Conservation (phyloP, 306 rosid species). For the Pyrus betulifolia region DNA sequence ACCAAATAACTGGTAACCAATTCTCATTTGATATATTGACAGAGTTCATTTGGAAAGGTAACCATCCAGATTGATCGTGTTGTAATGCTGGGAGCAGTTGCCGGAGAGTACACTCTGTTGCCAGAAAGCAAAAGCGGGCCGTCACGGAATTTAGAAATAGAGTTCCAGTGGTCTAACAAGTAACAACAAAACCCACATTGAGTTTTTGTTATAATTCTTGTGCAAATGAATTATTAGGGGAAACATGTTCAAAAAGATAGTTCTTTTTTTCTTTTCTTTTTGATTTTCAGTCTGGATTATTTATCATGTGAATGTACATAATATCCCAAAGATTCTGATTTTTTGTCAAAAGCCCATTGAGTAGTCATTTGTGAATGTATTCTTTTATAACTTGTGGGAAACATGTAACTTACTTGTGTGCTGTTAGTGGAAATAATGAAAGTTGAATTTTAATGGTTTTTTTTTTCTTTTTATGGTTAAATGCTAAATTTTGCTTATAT, state of each 20-base stretch:
- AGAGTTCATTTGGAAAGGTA: conserved; percentile 96
- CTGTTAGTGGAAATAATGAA: conserved; percentile 5
- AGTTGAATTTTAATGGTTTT: too few species aligned
- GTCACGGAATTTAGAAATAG: conserved; percentile 85
- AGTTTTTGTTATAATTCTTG: conserved; percentile 9
- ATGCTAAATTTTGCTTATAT: too few species aligned
- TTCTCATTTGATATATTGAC: conserved; percentile 21
- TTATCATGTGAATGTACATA: conserved; percentile 54
- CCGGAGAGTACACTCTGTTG: conserved; percentile 85
- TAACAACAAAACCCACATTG: conserved; percentile 16
- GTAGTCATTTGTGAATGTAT: conserved; percentile 44
- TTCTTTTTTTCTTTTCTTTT: conserved; percentile 16
- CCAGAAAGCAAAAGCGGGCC: conserved; percentile 96
- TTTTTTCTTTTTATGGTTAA: too few species aligned
- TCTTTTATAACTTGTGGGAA: conserved; percentile 46
- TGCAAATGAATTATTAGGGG: conserved; percentile 20
- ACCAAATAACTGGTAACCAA: neutral
- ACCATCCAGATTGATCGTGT: conserved; percentile 95
- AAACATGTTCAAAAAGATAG: conserved; percentile 12
- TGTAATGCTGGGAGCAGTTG: conserved; percentile 95
- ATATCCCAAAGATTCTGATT: conserved; percentile 33
- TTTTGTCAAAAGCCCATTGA: conserved; percentile 24
- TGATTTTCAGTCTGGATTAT: conserved; percentile 34
- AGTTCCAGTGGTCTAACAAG: conserved; percentile 96
- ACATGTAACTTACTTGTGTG: conserved; percentile 38